Evolutionary conservation across 306 rosid genomes (phyloP), one percentile per base, ranked within the genome.

Genomic region (Vigna unguiculata): DNA sequence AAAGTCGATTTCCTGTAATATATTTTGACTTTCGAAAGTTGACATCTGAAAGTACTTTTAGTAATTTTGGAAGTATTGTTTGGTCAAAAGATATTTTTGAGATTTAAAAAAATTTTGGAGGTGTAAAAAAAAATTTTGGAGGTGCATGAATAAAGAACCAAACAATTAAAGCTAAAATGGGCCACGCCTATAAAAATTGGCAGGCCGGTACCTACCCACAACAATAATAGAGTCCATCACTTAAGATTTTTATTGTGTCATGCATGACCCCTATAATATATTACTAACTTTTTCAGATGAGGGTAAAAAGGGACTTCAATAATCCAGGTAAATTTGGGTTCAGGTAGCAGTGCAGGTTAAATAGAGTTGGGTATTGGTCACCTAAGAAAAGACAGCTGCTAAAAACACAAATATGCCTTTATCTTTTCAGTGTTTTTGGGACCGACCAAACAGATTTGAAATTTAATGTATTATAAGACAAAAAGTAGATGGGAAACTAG

Each of bases 351-450:
- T 0, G 34, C 71, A 20, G 32, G 21, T 65, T 41, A 12, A 20
- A 41, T 20, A 38, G 49, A 63, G 69, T 38, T 17, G 19, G 52
- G 52, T 65, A 17, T 19, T 65, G 30, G 52, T 11, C 52, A 11
- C 48, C 14, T 30, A 45, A 80, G 34, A 54, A 55, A 54, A 65
- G 75, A 54, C 76, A 34, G 34, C 51, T 34, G 58, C 79, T 13
- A 49, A 46, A 71, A 59, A 64, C 12, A 20, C 81, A 52, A 65
- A 51, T 24, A 58, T 46, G 19, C 55, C 80, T 52, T 53, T 65
- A 60, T 36, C 58, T n/a, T 34, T 48, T 54, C 81, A 21, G 38
- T 20, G 60, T 48, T 53, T 53, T 66, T 41, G 82, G 84, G 82
- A 20, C 74, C 76, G 72, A 15, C 51, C 38, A 14, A 8, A 20